Conservation (phyloP, 768 basidiomycete genomes). For the Epithele typhae region DNA sequence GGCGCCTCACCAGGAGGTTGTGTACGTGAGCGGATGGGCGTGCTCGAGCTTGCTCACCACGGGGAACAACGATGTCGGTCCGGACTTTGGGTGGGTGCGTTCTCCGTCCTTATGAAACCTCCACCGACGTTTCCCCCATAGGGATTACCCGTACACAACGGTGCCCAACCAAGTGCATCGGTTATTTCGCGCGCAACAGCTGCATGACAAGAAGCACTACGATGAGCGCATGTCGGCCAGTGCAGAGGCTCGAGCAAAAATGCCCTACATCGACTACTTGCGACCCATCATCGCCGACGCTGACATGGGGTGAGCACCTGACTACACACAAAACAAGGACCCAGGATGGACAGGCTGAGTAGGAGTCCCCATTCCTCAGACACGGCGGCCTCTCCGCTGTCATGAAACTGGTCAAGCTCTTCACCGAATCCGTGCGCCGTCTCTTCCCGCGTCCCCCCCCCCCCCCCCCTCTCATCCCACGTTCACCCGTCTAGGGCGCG, state of each 20-base stretch:
- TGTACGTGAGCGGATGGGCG: slow-evolving; percentile 95
- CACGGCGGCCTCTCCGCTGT: slow-evolving; percentile 92
- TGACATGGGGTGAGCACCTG: slow-evolving; percentile 73
- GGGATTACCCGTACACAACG: slow-evolving; percentile 94
- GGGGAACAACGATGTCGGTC: slow-evolving; percentile 87
- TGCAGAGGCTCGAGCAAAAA: slow-evolving; percentile 57
- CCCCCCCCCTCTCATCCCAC: neutral
- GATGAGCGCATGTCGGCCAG: slow-evolving; percentile 74
- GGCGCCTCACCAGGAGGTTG: slow-evolving; percentile 79
- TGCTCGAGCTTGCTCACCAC: slow-evolving; percentile 83
- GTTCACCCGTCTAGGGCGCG: slow-evolving; percentile 51
- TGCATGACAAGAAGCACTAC: slow-evolving; percentile 91
- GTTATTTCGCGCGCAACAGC: slow-evolving; percentile 85
- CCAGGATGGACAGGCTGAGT: neutral
- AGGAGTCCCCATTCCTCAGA: slow-evolving; percentile 34
- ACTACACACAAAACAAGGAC: too few relatives aligned
- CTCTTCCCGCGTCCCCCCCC: neutral
- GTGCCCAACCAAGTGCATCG: slow-evolving; percentile 95
- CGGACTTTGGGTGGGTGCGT: slow-evolving; percentile 71
- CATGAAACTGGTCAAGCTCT: slow-evolving; percentile 91
- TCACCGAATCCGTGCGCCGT: slow-evolving; percentile 80
- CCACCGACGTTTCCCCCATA: slow-evolving; percentile 27
- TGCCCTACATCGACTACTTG: slow-evolving; percentile 83
- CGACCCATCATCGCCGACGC: slow-evolving; percentile 93
- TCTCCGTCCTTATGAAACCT: neutral